Evolutionary conservation across 495 filamentous ascomycete species (phyloP).

Genomic region (Penicillium soppii): DNA sequence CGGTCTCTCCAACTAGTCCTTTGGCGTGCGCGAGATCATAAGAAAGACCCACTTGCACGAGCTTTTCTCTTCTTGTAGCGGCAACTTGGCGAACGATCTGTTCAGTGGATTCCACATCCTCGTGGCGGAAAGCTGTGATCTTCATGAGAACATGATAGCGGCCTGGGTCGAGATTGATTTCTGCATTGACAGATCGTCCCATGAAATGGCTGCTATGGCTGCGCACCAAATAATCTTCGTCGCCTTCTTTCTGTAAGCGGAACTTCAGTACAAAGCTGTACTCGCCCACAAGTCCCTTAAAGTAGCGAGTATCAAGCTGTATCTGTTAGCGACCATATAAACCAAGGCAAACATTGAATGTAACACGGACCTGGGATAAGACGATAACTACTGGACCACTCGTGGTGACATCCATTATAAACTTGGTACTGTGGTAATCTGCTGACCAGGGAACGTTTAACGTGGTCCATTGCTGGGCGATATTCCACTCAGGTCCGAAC

Average conservation of each 20-base stretch:
- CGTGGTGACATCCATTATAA: constrained; percentile 66
- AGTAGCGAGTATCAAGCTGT: constrained; percentile 80
- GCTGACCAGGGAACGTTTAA: constrained; percentile 81
- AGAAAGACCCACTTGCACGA: constrained; percentile 74
- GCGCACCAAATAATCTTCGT: constrained; percentile 83
- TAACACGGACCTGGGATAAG: constrained; percentile 59
- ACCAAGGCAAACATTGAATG: background rate
- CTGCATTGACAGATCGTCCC: constrained; percentile 75
- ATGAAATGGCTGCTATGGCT: constrained; percentile 69
- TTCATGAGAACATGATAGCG: constrained; percentile 79
- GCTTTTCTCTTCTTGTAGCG: constrained; percentile 68
- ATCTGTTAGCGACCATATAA: constrained; percentile 3
- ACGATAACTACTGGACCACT: constrained; percentile 73
- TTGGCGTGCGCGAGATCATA: constrained; percentile 87
- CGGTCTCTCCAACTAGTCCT: constrained; percentile 62
- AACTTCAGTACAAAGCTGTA: constrained; percentile 79
- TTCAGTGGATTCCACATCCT: constrained; percentile 56
- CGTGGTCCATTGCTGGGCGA: constrained; percentile 82
- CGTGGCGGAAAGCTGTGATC: constrained; percentile 64
- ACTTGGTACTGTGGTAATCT: constrained; percentile 84
- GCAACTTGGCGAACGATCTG: constrained; percentile 66
- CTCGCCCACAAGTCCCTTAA: constrained; percentile 76
- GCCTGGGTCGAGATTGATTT: constrained; percentile 78
- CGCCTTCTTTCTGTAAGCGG: constrained; percentile 74
- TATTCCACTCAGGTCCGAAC: constrained; percentile 79